These are phyloP conservation scores for Trametes cinnabarina DNA, from an alignment of 768 basidiomycete genomes.

Conservation along the genomic window DNA sequence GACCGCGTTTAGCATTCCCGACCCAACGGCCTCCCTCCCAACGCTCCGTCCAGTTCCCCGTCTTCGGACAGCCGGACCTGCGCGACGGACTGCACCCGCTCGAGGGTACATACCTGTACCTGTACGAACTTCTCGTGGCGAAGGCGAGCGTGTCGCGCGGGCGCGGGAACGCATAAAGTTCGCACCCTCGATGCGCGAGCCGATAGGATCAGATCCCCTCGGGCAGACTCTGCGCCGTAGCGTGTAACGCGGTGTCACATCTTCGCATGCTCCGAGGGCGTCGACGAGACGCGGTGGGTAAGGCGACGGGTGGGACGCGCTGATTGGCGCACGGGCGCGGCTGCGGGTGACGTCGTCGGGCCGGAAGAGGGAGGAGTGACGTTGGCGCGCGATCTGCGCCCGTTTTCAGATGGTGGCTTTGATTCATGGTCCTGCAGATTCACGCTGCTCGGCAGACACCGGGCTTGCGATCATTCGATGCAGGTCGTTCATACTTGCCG, in stretches of 20 bases:
- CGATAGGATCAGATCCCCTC: slow-evolving; percentile 17
- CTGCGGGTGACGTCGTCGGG: neutral
- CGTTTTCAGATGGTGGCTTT: neutral
- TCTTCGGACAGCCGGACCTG: neutral
- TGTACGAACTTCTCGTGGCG: neutral
- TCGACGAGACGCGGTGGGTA: neutral
- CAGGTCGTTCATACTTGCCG: too few species aligned
- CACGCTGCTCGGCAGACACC: too few species aligned
- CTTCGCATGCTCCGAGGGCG: neutral
- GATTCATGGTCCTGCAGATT: too few species aligned
- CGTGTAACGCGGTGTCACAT: neutral
- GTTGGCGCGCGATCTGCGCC: neutral
- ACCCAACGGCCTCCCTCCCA: too few species aligned
- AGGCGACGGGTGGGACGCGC: neutral
- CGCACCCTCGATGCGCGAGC: slow-evolving; percentile 13
- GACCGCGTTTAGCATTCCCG: neutral
- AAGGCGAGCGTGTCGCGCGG: neutral
- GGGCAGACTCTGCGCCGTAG: slow-evolving; percentile 1
- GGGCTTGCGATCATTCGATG: too few species aligned
- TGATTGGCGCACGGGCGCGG: slow-evolving; percentile 4
- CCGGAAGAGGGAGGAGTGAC: neutral
- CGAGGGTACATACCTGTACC: neutral
- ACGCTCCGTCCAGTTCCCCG: too few species aligned
- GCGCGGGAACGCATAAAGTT: slow-evolving; percentile 6
- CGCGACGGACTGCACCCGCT: neutral